Conservation (phyloP, 495 filamentous ascomycete genomes). For the Articulospora tetracladia region DNA sequence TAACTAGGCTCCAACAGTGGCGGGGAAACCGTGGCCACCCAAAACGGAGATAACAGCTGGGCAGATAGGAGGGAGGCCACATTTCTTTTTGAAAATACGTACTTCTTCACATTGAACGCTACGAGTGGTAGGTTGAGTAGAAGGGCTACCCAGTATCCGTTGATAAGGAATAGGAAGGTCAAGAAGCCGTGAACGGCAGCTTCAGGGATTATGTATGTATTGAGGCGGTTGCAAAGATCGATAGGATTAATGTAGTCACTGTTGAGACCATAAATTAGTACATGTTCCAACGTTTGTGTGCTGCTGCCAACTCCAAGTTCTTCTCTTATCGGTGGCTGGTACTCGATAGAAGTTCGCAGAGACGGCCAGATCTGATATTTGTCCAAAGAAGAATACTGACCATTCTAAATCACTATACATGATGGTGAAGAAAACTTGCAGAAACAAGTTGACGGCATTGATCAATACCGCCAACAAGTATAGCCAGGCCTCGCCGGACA, state of each 20-base stretch:
- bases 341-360: background rate
- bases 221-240: slow-evolving; percentile 99
- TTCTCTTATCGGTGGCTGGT: background rate
- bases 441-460: slow-evolving; percentile 99
- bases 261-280: slow-evolving; percentile 18
- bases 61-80: background rate
- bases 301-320: background rate
- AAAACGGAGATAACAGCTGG: no score
- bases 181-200: slow-evolving; percentile 95
- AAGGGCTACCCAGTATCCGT: slow-evolving; percentile 96
- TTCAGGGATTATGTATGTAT: slow-evolving; percentile 99
- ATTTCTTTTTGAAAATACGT: slow-evolving; percentile 29
- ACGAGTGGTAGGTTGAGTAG: slow-evolving; percentile 89
- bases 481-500: slow-evolving; percentile 99
- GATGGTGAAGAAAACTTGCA: slow-evolving; percentile 99
- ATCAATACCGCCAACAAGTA: slow-evolving; percentile 98
- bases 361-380: background rate
- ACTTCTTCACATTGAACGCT: slow-evolving; percentile 97
- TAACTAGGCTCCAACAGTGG: slow-evolving; percentile 19
- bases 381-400: slow-evolving; percentile 47
- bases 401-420: slow-evolving; percentile 99
- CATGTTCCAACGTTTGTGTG: background rate
- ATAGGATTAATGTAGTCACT: slow-evolving; percentile 99
- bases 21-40: background rate
- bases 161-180: slow-evolving; percentile 92